Percentiles rank a stretch among this genome's conserved stretches.
Conservation (phyloP, 768 basidiomycete species). For the Gloeopeniophorella convolvens region DNA sequence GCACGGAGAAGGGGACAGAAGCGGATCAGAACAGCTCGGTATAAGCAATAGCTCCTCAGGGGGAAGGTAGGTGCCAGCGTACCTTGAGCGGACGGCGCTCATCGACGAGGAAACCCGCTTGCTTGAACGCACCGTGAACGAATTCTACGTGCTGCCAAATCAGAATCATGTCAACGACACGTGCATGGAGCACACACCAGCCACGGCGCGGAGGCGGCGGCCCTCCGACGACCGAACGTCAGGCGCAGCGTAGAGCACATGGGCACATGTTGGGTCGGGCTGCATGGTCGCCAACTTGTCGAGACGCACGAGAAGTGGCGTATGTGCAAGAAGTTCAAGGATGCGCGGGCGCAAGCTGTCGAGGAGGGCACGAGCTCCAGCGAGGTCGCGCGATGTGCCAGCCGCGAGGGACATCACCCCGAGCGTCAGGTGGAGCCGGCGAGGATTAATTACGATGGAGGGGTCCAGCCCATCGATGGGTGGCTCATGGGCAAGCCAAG, state of each 20-base stretch:
- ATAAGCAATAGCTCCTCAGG: no score
- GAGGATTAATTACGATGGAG: slow-evolving; percentile 48
- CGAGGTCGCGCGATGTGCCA: slow-evolving; percentile 16
- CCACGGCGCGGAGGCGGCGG: slow-evolving; percentile 27
- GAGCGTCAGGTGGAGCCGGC: slow-evolving; percentile 65
- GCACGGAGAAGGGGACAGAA: background rate
- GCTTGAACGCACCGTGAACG: slow-evolving; percentile 26
- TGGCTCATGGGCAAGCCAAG: slow-evolving; percentile 27
- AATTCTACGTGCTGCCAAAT: slow-evolving; percentile 24
- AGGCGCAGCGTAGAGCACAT: slow-evolving; percentile 55
- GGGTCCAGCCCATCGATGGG: slow-evolving; percentile 49
- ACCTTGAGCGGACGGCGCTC: slow-evolving; percentile 33
- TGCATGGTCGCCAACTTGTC: slow-evolving; percentile 45
- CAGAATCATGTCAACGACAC: background rate
- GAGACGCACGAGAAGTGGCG: slow-evolving; percentile 36
- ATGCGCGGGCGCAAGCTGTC: slow-evolving; percentile 32
- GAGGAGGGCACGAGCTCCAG: slow-evolving; percentile 25
- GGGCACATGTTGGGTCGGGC: slow-evolving; percentile 37
- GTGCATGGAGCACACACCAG: slow-evolving; percentile 27
- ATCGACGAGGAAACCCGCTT: slow-evolving; percentile 30
- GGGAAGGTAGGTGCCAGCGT: background rate
- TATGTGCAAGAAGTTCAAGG: slow-evolving; percentile 32
- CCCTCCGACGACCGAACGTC: slow-evolving; percentile 29
- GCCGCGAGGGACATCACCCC: slow-evolving; percentile 61
- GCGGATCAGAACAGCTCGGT: no score